Evolutionary conservation across 495 filamentous ascomycete genomes (phyloP).

Genomic region (Daldinia loculata): DNA sequence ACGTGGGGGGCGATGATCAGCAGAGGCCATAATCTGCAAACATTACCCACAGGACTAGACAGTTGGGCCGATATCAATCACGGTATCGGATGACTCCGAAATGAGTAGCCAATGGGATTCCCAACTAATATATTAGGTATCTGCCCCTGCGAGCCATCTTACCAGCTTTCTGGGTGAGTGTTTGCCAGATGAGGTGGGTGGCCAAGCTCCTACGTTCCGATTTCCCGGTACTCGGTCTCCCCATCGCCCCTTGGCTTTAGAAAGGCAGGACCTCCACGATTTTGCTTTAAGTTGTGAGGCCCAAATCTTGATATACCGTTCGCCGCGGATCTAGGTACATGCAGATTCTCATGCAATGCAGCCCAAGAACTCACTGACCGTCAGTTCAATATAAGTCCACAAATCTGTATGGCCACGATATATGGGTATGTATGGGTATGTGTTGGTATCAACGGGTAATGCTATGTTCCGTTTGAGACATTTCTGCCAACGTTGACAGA

Average conservation of each 20-base stretch:
- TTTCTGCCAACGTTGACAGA: conserved; percentile 29
- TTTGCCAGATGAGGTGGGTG: conserved; percentile 21
- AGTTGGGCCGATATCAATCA: conserved; percentile 15
- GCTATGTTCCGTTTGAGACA: conserved; percentile 32
- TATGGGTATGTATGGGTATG: background rate
- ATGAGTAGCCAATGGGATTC: conserved; percentile 16
- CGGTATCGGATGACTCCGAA: conserved; percentile 25
- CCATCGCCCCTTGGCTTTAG: background rate
- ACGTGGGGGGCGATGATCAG: conserved; percentile 7
- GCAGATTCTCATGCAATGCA: conserved; percentile 31
- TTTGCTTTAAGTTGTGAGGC: background rate
- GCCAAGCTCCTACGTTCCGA: conserved; percentile 17
- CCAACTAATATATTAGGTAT: conserved; percentile 7
- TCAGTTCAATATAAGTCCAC: background rate
- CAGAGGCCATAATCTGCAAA: conserved; percentile 19
- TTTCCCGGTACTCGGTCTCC: conserved; percentile 5
- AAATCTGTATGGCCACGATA: background rate
- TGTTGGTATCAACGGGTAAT: conserved; percentile 7
- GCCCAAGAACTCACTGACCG: conserved; percentile 25
- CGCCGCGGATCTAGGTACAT: conserved; percentile 16
- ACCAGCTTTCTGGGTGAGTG: background rate
- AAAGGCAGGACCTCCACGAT: background rate
- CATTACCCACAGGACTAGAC: conserved; percentile 18
- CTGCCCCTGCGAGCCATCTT: conserved; percentile 13
- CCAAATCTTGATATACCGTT: conserved; percentile 18